phyloP scores from a whole-genome alignment of 352 stramenopile genomes.

The Phytophthora crassamura region DNA sequence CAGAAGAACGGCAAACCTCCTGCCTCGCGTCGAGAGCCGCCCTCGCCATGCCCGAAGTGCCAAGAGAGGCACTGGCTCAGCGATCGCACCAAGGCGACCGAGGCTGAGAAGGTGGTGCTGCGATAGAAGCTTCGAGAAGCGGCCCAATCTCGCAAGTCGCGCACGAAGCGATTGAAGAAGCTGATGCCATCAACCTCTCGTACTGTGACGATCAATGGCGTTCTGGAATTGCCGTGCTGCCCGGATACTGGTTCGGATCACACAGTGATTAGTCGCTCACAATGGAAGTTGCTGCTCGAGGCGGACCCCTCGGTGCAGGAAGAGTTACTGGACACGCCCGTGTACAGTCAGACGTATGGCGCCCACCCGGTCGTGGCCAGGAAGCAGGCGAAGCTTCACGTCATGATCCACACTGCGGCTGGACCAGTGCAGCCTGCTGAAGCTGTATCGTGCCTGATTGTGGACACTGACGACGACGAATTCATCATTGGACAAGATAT shows the following conservation, averaged over 20 bases:
- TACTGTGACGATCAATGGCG: neutral
- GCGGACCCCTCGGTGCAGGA: neutral
- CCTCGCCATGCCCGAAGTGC: too few species aligned
- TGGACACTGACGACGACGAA: conserved; percentile 11
- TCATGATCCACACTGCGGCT: conserved; percentile 11
- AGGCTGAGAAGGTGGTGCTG: conserved; percentile 1
- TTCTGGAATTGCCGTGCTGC: conserved; percentile 3
- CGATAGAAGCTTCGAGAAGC: neutral
- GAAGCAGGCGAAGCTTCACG: neutral
- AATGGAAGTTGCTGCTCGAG: neutral
- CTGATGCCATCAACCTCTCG: neutral
- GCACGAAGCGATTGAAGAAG: neutral
- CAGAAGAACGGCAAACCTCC: too few species aligned
- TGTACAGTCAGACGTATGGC: neutral
- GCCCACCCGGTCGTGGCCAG: neutral
- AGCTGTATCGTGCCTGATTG: conserved; percentile 10
- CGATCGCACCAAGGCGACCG: conserved; percentile 3
- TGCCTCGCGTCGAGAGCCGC: neutral
- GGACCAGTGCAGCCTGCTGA: conserved; percentile 2
- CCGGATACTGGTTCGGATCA: neutral
- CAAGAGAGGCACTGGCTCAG: conserved; percentile 1
- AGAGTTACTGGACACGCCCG: neutral
- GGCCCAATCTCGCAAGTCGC: neutral
- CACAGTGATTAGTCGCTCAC: neutral
- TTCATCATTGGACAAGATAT: conserved; percentile 19